Evolutionary conservation across 257 asterid genomes (phyloP).

Genomic region (Plantago elongata): DNA sequence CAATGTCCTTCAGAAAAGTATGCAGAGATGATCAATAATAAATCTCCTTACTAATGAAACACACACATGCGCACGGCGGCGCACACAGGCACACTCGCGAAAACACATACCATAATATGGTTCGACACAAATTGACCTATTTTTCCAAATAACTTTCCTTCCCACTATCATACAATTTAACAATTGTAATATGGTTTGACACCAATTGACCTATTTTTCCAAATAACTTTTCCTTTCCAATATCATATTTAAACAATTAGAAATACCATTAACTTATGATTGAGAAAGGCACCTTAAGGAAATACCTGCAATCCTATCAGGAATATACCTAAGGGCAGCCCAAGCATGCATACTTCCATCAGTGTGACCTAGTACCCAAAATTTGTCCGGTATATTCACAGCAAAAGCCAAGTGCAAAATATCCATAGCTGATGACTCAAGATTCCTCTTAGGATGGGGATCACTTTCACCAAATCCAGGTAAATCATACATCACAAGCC

Average conservation of each 20-base stretch:
- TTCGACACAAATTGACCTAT: too few relatives aligned
- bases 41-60: too few relatives aligned
- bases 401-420: conserved; percentile 77
- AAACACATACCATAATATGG: too few relatives aligned
- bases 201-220: too few relatives aligned
- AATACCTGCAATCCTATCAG: conserved; percentile 84
- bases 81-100: too few relatives aligned
- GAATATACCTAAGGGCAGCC: conserved; percentile 93
- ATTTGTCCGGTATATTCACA: conserved; percentile 65
- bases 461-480: conserved; percentile 99
- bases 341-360: conserved; percentile 83
- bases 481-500: conserved; percentile 75
- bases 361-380: conserved; percentile 83
- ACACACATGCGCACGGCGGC: too few relatives aligned
- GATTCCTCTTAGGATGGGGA: conserved; percentile 78
- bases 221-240: too few relatives aligned
- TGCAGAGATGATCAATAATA: too few relatives aligned
- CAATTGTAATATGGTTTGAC: too few relatives aligned
- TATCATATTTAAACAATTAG: background rate
- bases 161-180: too few relatives aligned
- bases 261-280: background rate
- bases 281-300: conserved; percentile 7
- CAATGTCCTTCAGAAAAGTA: too few relatives aligned
- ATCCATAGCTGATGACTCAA: conserved; percentile 91
- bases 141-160: too few relatives aligned